Conservation (phyloP, 2,329 filamentous ascomycete species). For the Penicillium concentricum region DNA sequence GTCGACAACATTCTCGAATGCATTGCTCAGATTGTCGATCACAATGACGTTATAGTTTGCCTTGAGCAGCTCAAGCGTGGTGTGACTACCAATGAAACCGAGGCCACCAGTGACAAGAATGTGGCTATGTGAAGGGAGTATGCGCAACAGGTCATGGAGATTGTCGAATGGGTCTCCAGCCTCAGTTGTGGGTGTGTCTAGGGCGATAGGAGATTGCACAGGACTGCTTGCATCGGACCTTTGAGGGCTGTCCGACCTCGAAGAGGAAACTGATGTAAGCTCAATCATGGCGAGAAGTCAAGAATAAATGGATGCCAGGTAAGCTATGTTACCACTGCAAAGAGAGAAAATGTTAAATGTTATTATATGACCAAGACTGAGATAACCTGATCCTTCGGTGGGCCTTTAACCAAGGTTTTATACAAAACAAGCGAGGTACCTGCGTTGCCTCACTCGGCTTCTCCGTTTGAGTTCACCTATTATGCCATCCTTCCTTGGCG, state of each 20-base stretch:
- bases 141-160: slow-evolving; percentile 42
- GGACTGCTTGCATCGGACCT: slow-evolving; percentile 34
- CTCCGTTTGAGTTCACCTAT: slow-evolving; percentile 15
- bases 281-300: neutral
- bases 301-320: neutral
- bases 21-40: slow-evolving; percentile 44
- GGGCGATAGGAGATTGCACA: slow-evolving; percentile 27
- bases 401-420: slow-evolving; percentile 16
- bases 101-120: slow-evolving; percentile 46
- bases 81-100: slow-evolving; percentile 46
- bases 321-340: neutral
- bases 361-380: slow-evolving; percentile 13
- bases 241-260: slow-evolving; percentile 31
- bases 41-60: slow-evolving; percentile 44
- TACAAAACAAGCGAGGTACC: slow-evolving; percentile 16
- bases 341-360: slow-evolving; percentile 6
- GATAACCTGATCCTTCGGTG: slow-evolving; percentile 4
- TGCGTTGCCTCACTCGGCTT: slow-evolving; percentile 11
- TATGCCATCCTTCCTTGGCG: slow-evolving; percentile 11
- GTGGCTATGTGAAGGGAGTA: slow-evolving; percentile 36
- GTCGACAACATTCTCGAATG: slow-evolving; percentile 37
- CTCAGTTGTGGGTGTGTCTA: slow-evolving; percentile 48
- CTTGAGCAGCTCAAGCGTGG: slow-evolving; percentile 43
- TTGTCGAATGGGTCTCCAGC: slow-evolving; percentile 48
- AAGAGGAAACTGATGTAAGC: slow-evolving; percentile 10